Evolutionary conservation across 345 rosid species (phyloP), one percentile per base, ranked within the genome.

Genomic region (Eucalyptus pauciflora): DNA sequence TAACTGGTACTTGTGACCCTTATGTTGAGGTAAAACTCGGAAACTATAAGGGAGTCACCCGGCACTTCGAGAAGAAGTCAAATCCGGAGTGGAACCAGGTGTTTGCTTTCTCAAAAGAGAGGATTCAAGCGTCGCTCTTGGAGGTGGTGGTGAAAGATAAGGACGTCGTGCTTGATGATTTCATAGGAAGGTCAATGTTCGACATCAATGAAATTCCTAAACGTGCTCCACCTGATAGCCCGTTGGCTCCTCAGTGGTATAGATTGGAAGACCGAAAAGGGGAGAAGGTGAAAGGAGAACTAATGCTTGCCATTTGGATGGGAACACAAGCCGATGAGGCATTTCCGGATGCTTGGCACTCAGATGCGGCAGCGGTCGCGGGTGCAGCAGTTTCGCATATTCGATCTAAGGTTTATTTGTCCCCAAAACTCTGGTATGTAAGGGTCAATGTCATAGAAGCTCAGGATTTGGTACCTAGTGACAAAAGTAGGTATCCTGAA

Each of bases 251-350:
- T 22, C 99, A 96, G 91, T 98, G 99, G 99, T 98, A 98, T 88
- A 91, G 99, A 69, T 88, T 98, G 93, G 99, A 95, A 80, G 97
- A 98, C 88, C 90, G 96, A 43, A 96, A 92, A 86, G 97, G 97
- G 10, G 93, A 93, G 50, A 96, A 95, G 92, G 91, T 89, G 89
- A 86, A 88, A 58, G 99, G 99, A 89, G 99, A 98, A 92, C 91
- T 98, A 88, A 98, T 98, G 99, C 91, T 98, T 88, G 99, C 99
- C 52, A 96, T 97, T 87, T 98, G 99, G 99, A 98, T 96, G 98
- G 99, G 99, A 87, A 98, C 99, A 86, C 99, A 97, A 91, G 99
- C 99, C 0, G 99, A 97, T 76, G 99, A 97, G 92, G 97, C 99
- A 33, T 97, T 97, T 87, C 95, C 98, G 4, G 98, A 98, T 88